These are phyloP conservation scores for Candida methanosorbosa DNA, from an alignment of 805 yeast species.

Conservation along the genomic window DNA sequence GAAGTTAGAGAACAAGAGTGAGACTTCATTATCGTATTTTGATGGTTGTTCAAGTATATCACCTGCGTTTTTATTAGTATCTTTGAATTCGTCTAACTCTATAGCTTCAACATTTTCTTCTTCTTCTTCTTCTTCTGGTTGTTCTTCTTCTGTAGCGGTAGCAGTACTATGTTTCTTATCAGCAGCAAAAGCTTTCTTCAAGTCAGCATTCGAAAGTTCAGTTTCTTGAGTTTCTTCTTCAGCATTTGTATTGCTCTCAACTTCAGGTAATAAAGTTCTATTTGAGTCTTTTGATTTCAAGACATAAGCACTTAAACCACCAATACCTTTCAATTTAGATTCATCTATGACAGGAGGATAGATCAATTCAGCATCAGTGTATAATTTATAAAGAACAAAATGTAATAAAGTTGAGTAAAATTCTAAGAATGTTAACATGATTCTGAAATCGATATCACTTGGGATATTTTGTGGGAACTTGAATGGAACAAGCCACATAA, in stretches of 20 bases:
- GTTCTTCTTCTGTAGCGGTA: constrained; percentile 29
- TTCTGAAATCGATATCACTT: constrained; percentile 86
- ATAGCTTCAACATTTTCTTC: constrained; percentile 34
- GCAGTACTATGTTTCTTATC: constrained; percentile 32
- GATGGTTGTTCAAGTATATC: constrained; percentile 71
- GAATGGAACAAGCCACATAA: constrained; percentile 95
- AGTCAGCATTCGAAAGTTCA: constrained; percentile 31
- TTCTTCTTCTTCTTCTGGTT: constrained; percentile 25
- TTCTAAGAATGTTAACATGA: constrained; percentile 94
- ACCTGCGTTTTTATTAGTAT: constrained; percentile 52
- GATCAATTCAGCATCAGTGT: constrained; percentile 74
- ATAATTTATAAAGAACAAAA: constrained; percentile 78
- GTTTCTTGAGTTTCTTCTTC: constrained; percentile 24
- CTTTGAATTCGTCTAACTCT: constrained; percentile 65
- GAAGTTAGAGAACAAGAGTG: constrained; percentile 62
- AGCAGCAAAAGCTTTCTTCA: constrained; percentile 46
- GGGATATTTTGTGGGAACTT: constrained; percentile 96
- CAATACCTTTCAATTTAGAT: constrained; percentile 71
- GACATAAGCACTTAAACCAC: constrained; percentile 81
- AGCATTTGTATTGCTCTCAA: constrained; percentile 12
- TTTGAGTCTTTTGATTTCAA: constrained; percentile 43
- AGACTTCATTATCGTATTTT: constrained; percentile 46
- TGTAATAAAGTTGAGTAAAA: constrained; percentile 89
- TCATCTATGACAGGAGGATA: constrained; percentile 85
- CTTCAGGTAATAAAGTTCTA: constrained; percentile 29